These are phyloP conservation scores for Mycena venus DNA, from an alignment of 768 basidiomycete genomes.

Conservation along the genomic window DNA sequence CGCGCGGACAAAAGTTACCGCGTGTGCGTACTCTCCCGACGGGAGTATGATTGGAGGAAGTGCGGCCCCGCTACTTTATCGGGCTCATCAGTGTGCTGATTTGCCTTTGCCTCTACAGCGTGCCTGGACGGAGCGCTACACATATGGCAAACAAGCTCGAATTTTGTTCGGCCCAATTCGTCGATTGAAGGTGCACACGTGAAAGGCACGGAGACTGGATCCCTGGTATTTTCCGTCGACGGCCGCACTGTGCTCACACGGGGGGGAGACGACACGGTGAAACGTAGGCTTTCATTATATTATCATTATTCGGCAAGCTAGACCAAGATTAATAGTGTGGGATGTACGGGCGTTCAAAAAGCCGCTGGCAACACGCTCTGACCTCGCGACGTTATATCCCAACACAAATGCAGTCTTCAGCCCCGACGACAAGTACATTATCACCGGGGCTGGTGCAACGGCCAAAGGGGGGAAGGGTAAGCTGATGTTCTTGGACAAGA, in stretches of 20 bases:
- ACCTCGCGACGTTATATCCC: constrained; percentile 85
- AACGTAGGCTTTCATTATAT: constrained; percentile 78
- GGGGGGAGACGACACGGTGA: constrained; percentile 96
- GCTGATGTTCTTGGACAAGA: constrained; percentile 80
- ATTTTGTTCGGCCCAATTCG: constrained; percentile 93
- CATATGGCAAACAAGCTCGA: constrained; percentile 92
- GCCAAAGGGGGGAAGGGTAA: constrained; percentile 78
- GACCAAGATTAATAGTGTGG: constrained; percentile 78
- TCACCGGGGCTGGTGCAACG: constrained; percentile 84
- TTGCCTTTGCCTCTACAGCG: constrained; percentile 59
- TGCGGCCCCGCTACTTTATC: constrained; percentile 47
- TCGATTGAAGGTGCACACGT: constrained; percentile 88
- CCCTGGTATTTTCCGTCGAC: constrained; percentile 90
- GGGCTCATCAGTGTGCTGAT: constrained; percentile 11
- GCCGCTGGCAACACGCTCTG: constrained; percentile 78
- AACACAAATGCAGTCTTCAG: constrained; percentile 96
- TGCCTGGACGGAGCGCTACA: constrained; percentile 94
- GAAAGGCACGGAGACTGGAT: constrained; percentile 90
- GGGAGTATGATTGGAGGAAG: constrained; percentile 92
- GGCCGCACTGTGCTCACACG: constrained; percentile 87
- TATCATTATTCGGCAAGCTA: neutral
- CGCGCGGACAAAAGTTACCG: constrained; percentile 90
- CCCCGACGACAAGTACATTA: constrained; percentile 90
- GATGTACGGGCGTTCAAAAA: constrained; percentile 93
- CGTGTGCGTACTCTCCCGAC: constrained; percentile 90